Base-by-base conservation (phyloP, 352 stramenopile species). In the Stephanocyclus meneghinianus region DNA sequence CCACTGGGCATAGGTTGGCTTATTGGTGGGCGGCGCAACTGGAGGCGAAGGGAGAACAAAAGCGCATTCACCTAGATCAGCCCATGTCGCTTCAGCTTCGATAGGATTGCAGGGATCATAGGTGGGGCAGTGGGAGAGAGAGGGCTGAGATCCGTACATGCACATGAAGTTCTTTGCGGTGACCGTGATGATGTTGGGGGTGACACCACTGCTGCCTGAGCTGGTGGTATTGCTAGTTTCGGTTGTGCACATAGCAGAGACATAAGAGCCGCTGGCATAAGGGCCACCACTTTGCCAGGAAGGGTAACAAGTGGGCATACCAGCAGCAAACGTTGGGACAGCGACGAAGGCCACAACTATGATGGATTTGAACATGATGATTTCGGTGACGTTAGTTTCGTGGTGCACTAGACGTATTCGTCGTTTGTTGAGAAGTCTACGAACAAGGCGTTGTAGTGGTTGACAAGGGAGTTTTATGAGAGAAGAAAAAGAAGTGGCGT, bases 1-100 rank as follows among this genome's bases (percentile, higher is more conserved):
- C 73, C 73, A 80, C 15, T 10, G 7, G 4, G 50, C 18, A 30
- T n/a, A 47, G n/a, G 42, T 63, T 7, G 61, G 61, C 40, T 55
- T 57, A 30, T 16, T 55, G 2, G 61, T 69, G 6, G 61, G 61
- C 1, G 40, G 8, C 7, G 15, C 16, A 7, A 18, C 32, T 2
- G 30, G 5, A 53, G n/a, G 13, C 29, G 50, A 13, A 21, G 50
- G 32, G 9, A 29, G 48, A 4, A 30, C 57, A 6, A 32, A 51
- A 26, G 21, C 21, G 37, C 57, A 66, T 30, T 48, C 57, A 21
- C 57, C 57, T 32, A 35, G 15, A 15, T 51, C 37, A 29, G 16
- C 30, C 57, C 57, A 66, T 15, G 57, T 37, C 30, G 2, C 35
- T 6, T 30, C 57, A 1, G 30, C 32, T 13, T 66, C 16, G 15